Evolutionary conservation across 1,284 basidiomycete genomes (phyloP), one percentile per base, ranked within the genome.

Genomic region (Leccinum griseonigrum): DNA sequence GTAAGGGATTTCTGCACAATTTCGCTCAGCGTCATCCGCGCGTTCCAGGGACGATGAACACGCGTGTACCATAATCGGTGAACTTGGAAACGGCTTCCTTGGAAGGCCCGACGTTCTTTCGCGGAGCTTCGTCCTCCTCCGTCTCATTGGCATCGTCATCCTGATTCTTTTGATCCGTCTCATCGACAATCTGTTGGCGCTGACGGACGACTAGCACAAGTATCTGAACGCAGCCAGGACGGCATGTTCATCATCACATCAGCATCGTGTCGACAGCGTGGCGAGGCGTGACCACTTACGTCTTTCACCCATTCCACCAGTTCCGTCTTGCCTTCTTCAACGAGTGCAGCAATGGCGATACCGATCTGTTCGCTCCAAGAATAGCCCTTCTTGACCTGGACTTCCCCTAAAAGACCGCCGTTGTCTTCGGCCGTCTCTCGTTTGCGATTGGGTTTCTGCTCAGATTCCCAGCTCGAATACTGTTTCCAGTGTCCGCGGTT

Each of bases 281-380:
- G 62, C 62, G 51, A 52, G 56, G 57, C 54, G 56, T 57, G 56
- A 56, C 54, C 13, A 72, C 88, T 69, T 71, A 93, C 94, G 72
- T 91, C 85, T 67, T 88, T 88, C 56, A 88, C 82, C 92, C 94
- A 95, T 60, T 88, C 83, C 43, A 97, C 83, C 56, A 94, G 79
- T 38, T 83, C 80, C 61, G 78, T 75, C 67, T 90, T 80, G 7
- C 81, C 86, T 16, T 83, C 82, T 54, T 94, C 90, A 4, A 89
- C 77, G 16, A 98, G 81, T 55, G 85, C 83, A 48, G 86, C 86
- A 64, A 97, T 84, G 5, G 87, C 88, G 65, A 97, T 93, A 7
- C 91, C 95, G 59, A 98, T 81, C 74, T 97, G 88, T 71, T 97
- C 90, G 68, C 88, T 94, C 87, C 90, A 91, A n/a, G 90, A 86